Base-by-base conservation (phyloP, 2,329 filamentous ascomycete genomes). In the Leptographium radiaticola region DNA sequence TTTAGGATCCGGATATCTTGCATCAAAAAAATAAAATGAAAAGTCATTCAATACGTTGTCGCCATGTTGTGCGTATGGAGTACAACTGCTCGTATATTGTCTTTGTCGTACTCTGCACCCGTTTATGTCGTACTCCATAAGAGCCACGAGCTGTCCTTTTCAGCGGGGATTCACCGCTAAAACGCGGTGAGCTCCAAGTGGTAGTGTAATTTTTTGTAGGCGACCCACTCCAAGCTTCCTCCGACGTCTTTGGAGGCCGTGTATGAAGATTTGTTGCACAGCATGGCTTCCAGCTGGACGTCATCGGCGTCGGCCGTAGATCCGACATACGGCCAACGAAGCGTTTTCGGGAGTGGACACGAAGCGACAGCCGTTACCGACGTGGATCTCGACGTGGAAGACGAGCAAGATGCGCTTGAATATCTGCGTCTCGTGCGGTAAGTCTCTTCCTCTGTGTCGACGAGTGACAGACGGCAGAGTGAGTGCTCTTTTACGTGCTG, bases 1-100 rank as follows among this genome's bases (percentile, higher is more conserved):
- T 87, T 82, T 78, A 77, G 80, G 76, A 75, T 83, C 84, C 84
- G 84, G 84, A 87, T 87, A 87, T 87, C 83, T 86, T 80, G 81
- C 83, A 85, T 81, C 74, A 72, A 63, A 59, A 59, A 59, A 58
- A 57, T 57, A 66, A 63, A 74, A 54, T 15, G 12, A 42, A 48
- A 42, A 40, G 18, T 20, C 44, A 33, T 18, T 20, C 5, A 25
- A 42, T 11, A 51, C 18, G 9, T 42, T 50, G 18, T 39, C n/a
- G n/a, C 33, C 6, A 34, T 34, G 33, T 34, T 34, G 33, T 34
- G 33, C 11, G 11, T 6, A 34, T n/a, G n/a, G n/a, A n/a, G n/a
- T n/a, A n/a, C n/a, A n/a, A n/a, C n/a, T n/a, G n/a, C n/a, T n/a
- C n/a, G n/a, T n/a, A n/a, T n/a, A n/a, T n/a, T n/a, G n/a, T n/a